These are phyloP conservation scores for Pseudonitzschia pungens DNA, from an alignment of 108 stramenopile species.

Conservation along the genomic window DNA sequence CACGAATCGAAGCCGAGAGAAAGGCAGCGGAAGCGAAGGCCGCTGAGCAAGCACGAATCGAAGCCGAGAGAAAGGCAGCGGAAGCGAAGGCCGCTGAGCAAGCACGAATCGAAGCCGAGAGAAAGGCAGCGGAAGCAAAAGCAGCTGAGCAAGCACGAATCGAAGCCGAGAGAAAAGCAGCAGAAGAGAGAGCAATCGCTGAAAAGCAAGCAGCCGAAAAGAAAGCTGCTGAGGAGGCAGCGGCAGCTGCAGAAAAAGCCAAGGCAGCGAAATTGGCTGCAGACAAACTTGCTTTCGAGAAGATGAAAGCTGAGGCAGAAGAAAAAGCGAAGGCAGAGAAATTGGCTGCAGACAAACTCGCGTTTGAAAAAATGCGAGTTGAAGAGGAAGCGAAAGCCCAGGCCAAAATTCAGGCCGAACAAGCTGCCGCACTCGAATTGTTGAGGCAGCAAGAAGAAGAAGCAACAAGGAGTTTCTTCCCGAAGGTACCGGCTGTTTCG, in stretches of 20 bases:
- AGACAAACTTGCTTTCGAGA: conserved; percentile 10
- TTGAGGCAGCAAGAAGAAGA: conserved; percentile 2
- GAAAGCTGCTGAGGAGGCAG: neutral
- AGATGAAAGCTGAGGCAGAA: conserved; percentile 7
- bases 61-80: neutral
- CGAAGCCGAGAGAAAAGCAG: neutral
- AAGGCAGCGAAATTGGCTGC: conserved; percentile 18
- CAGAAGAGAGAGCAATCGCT: conserved; percentile 3
- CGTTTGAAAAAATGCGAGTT: conserved; percentile 2
- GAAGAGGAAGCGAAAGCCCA: conserved; percentile 7
- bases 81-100: neutral
- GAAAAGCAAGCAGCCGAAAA: conserved; percentile 4
- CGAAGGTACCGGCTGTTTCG: conserved; percentile 17
- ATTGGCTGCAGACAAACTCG: conserved; percentile 10
- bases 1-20: neutral
- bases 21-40: neutral
- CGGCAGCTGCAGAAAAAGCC: conserved; percentile 1
- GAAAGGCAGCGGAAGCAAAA: neutral
- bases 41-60: neutral
- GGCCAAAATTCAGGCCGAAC: neutral
- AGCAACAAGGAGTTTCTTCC: conserved; percentile 4
- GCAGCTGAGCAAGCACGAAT: neutral
- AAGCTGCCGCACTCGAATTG: conserved; percentile 8
- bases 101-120: neutral
- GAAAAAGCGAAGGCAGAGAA: conserved; percentile 3